These are phyloP conservation scores for Leccinum insigne DNA, from an alignment of 1,284 basidiomycete species.

Conservation along the genomic window DNA sequence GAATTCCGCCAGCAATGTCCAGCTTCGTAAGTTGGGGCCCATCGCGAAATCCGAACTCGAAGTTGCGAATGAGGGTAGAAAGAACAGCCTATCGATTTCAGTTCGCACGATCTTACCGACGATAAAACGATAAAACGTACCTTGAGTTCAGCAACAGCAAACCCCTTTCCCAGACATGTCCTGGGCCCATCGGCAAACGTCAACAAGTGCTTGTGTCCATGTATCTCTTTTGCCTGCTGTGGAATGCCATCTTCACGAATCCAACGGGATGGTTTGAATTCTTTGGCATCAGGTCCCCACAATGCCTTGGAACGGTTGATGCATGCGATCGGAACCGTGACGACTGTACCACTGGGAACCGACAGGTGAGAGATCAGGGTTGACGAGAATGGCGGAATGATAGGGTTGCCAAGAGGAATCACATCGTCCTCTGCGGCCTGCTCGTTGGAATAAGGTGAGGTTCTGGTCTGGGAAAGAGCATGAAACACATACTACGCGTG, in stretches of 20 bases:
- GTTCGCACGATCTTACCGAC: background rate
- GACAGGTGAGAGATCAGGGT: slow-evolving; percentile 37
- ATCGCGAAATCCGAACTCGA: slow-evolving; percentile 43
- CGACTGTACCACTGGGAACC: slow-evolving; percentile 43
- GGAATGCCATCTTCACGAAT: slow-evolving; percentile 14
- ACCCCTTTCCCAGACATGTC: slow-evolving; percentile 44
- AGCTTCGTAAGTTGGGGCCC: slow-evolving; percentile 39
- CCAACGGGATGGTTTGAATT: slow-evolving; percentile 27
- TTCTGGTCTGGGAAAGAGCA: slow-evolving; percentile 4
- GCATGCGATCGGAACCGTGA: slow-evolving; percentile 42
- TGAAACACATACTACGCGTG: slow-evolving; percentile 17
- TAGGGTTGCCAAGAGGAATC: slow-evolving; percentile 46
- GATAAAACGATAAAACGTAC: background rate
- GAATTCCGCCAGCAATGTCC: slow-evolving; percentile 34
- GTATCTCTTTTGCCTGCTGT: slow-evolving; percentile 34
- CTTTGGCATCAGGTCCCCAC: slow-evolving; percentile 43
- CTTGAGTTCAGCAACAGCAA: slow-evolving; percentile 41
- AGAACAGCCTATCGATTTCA: slow-evolving; percentile 39
- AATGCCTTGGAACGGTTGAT: slow-evolving; percentile 50
- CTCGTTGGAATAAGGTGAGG: slow-evolving; percentile 2
- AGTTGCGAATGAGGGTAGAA: slow-evolving; percentile 44
- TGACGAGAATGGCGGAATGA: slow-evolving; percentile 34
- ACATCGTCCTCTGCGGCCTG: slow-evolving; percentile 52
- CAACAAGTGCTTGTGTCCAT: slow-evolving; percentile 43
- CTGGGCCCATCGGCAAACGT: slow-evolving; percentile 52